Base-by-base conservation (phyloP, 2,329 filamentous ascomycete species). In the Fusarium tuaranense region DNA sequence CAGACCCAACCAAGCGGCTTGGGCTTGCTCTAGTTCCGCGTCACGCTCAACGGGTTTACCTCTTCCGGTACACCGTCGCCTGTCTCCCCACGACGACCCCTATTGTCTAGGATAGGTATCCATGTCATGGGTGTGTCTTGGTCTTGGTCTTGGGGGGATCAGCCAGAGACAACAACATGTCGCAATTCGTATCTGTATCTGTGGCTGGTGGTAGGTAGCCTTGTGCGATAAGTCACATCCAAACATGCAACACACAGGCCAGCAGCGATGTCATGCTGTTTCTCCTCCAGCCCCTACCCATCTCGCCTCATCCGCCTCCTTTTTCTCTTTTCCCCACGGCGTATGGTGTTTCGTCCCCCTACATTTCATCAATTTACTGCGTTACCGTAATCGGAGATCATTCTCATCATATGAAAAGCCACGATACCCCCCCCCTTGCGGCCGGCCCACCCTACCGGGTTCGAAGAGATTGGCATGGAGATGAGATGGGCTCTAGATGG, bases 401-500 rank as follows among this genome's bases (percentile, higher is more conserved):
- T 22, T 32, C 44, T 57, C 69, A 53, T 61, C 55, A 39, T 48
- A 55, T 25, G 14, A 48, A n/a, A 22, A 48, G 22, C 46, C 22
- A 48, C 46, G 46, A 27, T 48, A 41, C 55, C 10, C 55, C 44
- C 16, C 55, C 10, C 55, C 44, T 18, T 64, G 32, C 36, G 68
- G 63, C 71, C 36, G 64, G 63, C 71, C 72, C 72, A 74, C 69
- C 59, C 57, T 44, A 65, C 55, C 71, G 68, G 61, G 65, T 41
- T 41, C 59, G 44, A 48, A 51, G 44, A 61, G 39, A 51, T 63
- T 59, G 68, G 39, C 51, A 72, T 67, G 36, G 63, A 75, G 64
- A 72, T 77, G 75, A 73, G 67, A 76, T 76, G 46, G 46, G 46
- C 64, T 66, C 62, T 44, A 58, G 65, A 59, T 55, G 57, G 71